Conservation (phyloP, 495 filamentous ascomycete species). For the Diplogelasinospora grovesii region DNA sequence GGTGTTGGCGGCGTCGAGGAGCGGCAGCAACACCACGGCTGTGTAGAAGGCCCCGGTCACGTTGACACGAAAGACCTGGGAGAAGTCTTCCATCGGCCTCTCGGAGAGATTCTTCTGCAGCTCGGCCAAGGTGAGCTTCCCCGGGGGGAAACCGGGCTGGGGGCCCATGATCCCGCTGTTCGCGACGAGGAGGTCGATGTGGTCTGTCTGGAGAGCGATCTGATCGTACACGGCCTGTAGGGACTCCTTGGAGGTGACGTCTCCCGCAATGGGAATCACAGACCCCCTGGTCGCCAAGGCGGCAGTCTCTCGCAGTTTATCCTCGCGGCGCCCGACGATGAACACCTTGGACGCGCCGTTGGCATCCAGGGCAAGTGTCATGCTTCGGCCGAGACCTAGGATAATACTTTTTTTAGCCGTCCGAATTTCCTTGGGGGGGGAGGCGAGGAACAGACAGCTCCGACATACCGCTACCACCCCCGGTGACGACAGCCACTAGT, state of each 20-base stretch:
- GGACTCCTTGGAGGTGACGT: conserved; percentile 51
- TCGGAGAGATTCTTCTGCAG: background rate
- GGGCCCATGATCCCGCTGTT: conserved; percentile 52
- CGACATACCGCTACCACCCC: conserved; percentile 12
- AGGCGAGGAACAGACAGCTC: no score
- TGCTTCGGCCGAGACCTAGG: conserved; percentile 51
- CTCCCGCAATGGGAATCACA: conserved; percentile 49
- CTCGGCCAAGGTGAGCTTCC: conserved; percentile 13
- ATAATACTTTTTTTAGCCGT: background rate
- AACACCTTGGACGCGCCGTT: conserved; percentile 60
- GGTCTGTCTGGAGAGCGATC: conserved; percentile 41
- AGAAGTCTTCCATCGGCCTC: background rate
- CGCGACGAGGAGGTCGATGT: conserved; percentile 52
- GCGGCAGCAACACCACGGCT: conserved; percentile 47
- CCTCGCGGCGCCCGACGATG: conserved; percentile 51
- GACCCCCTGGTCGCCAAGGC: conserved; percentile 14
- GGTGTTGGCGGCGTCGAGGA: conserved; percentile 54
- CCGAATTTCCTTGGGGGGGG: no score
- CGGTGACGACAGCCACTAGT: background rate
- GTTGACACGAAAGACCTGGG: conserved; percentile 31
- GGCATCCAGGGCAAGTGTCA: conserved; percentile 49
- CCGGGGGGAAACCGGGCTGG: conserved; percentile 17
- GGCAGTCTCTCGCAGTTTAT: conserved; percentile 41
- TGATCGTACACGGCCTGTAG: conserved; percentile 42
- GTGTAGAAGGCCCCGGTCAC: conserved; percentile 48